These are phyloP conservation scores for Jamesozyma gamospora DNA, from an alignment of 805 yeast genomes.

Conservation along the genomic window DNA sequence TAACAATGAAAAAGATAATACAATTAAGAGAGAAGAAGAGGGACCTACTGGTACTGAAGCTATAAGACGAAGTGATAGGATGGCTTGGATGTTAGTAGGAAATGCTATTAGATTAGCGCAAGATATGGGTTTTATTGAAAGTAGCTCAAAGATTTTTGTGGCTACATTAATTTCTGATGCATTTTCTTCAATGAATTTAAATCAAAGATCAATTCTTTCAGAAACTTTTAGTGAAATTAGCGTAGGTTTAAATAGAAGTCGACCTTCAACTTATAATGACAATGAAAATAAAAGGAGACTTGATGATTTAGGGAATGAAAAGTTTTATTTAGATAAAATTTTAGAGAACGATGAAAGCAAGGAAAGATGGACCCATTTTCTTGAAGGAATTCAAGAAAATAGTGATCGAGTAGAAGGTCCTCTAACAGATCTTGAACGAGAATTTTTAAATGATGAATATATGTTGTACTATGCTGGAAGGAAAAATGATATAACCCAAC, in stretches of 20 bases:
- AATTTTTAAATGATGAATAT: constrained; percentile 28
- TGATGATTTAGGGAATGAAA: constrained; percentile 27
- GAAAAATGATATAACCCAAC: constrained; percentile 5
- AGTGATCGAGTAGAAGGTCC: constrained; percentile 5
- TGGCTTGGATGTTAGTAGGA: constrained; percentile 92
- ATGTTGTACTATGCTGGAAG: constrained; percentile 17
- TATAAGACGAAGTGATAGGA: constrained; percentile 74
- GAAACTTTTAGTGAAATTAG: constrained; percentile 63
- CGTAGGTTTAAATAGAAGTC: constrained; percentile 4
- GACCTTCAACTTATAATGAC: neutral
- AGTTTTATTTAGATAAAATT: constrained; percentile 23
- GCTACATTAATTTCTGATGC: constrained; percentile 84
- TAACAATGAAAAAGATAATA: constrained; percentile 31
- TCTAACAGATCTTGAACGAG: constrained; percentile 20
- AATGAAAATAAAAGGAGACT: constrained; percentile 31
- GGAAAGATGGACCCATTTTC: constrained; percentile 18
- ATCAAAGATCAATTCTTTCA: constrained; percentile 67
- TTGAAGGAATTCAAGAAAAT: constrained; percentile 8
- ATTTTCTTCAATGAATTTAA: constrained; percentile 70
- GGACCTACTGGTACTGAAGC: constrained; percentile 71
- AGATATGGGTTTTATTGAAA: constrained; percentile 71
- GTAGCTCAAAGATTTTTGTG: constrained; percentile 60
- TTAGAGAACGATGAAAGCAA: constrained; percentile 17
- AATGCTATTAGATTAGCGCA: constrained; percentile 79
- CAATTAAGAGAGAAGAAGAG: constrained; percentile 31